Evolutionary conservation across 805 yeast genomes (phyloP).

Genomic region (Candida koratica): DNA sequence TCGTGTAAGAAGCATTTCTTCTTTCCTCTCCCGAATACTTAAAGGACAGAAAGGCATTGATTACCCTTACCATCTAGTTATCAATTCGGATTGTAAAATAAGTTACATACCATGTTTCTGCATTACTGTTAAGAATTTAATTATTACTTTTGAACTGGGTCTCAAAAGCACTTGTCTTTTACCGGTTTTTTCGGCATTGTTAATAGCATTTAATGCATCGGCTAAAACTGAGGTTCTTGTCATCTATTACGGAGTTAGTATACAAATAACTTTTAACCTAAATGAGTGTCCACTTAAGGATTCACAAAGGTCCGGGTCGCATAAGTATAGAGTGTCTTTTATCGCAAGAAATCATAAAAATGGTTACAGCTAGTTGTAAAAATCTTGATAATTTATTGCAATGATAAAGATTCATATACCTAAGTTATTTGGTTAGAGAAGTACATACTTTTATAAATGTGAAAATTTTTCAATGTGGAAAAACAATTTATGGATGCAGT

Average conservation of each 20-base stretch:
- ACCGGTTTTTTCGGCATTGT: conserved; percentile 99
- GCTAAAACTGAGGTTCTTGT: conserved; percentile 98
- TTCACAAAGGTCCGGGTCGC: conserved; percentile 8
- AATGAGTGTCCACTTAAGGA: conserved; percentile 37
- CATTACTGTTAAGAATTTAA: conserved; percentile 94
- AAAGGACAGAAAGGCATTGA: conserved; percentile 95
- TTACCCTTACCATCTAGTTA: conserved; percentile 96
- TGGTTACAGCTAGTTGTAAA: not conserved
- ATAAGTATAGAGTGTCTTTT: conserved; percentile 7
- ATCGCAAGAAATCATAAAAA: conserved; percentile 2
- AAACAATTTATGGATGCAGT: too few relatives aligned
- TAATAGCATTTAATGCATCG: conserved; percentile 96
- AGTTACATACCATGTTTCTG: conserved; percentile 73
- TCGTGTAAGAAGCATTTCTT: conserved; percentile 69
- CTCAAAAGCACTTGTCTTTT: conserved; percentile 97
- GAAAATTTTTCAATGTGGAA: conserved; percentile 4
- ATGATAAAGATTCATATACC: conserved; percentile 6
- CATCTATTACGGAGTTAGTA: conserved; percentile 49
- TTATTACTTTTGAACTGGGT: conserved; percentile 97
- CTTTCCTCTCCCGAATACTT: conserved; percentile 85
- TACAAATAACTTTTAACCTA: conserved; percentile 20
- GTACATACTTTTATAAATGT: conserved; percentile 3
- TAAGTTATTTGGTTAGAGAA: conserved; percentile 4
- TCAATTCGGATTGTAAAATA: conserved; percentile 68
- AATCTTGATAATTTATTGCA: conserved; percentile 4